Conservation (phyloP, 352 stramenopile genomes). For the Globisporangium spiculum region DNA sequence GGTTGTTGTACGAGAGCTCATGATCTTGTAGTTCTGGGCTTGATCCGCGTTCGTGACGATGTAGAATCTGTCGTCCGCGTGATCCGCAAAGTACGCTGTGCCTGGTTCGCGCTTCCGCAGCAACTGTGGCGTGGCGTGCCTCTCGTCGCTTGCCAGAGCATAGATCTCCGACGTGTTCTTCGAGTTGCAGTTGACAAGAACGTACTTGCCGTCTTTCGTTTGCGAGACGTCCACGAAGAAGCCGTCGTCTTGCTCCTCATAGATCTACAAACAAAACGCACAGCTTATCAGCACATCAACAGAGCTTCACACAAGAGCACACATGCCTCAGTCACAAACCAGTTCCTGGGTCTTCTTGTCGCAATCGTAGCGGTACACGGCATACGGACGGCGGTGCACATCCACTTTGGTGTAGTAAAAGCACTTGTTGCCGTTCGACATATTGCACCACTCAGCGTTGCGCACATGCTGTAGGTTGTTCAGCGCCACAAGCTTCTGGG, state of each 20-base stretch:
- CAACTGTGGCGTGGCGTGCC: slow-evolving; percentile 29
- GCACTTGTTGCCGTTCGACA: slow-evolving; percentile 11
- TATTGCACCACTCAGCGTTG: slow-evolving; percentile 68
- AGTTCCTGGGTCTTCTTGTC: slow-evolving; percentile 40
- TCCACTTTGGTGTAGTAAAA: slow-evolving; percentile 86
- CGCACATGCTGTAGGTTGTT: slow-evolving; percentile 40
- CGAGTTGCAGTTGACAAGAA: slow-evolving; percentile 88
- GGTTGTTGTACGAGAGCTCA: neutral
- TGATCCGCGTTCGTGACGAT: slow-evolving; percentile 81
- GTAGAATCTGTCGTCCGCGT: slow-evolving; percentile 62
- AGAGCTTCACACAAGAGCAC: neutral
- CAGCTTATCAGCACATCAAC: neutral
- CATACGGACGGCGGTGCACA: slow-evolving; percentile 48
- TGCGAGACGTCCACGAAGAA: slow-evolving; percentile 84
- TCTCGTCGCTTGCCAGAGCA: slow-evolving; percentile 31
- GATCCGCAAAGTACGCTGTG: slow-evolving; percentile 87
- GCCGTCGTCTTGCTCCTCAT: slow-evolving; percentile 67
- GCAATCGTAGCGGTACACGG: slow-evolving; percentile 64
- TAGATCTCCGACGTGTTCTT: slow-evolving; percentile 87
- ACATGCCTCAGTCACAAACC: slow-evolving; percentile 24
- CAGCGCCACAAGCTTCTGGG: slow-evolving; percentile 31
- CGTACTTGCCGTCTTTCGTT: slow-evolving; percentile 76
- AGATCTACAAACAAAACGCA: slow-evolving; percentile 41
- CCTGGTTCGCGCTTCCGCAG: slow-evolving; percentile 47
- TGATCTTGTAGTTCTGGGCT: slow-evolving; percentile 79